phyloP scores from a whole-genome alignment of 148 eudicot species.

The Cornus suecica region DNA sequence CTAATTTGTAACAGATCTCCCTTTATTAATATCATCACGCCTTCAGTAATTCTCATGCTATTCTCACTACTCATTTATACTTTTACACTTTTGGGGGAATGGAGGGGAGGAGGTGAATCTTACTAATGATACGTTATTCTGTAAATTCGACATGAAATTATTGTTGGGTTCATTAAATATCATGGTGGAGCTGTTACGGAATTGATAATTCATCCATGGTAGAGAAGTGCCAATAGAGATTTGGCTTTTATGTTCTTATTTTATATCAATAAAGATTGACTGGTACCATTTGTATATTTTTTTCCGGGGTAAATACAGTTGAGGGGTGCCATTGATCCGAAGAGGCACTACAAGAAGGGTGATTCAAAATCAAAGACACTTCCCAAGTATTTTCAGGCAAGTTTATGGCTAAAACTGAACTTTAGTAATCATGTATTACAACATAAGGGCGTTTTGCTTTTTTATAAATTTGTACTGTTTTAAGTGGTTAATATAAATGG shows the following conservation, averaged over 20 bases:
- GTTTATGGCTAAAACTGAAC: neutral
- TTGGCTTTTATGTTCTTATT: neutral
- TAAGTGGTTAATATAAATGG: neutral
- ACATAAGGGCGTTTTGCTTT: neutral
- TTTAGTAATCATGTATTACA: neutral
- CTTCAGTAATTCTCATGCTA: neutral
- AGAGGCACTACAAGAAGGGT: slow-evolving; percentile 94
- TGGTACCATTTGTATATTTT: neutral
- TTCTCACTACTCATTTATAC: too few species aligned
- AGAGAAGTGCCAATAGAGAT: neutral
- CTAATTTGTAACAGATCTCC: neutral
- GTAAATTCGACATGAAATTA: too few species aligned
- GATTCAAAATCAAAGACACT: slow-evolving; percentile 62
- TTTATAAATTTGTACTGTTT: neutral
- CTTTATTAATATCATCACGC: neutral
- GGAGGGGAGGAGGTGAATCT: too few species aligned
- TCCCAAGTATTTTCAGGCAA: slow-evolving; percentile 89
- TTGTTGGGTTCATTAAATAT: too few species aligned
- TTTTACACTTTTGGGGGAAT: too few species aligned
- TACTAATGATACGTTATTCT: too few species aligned
- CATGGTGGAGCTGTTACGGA: neutral
- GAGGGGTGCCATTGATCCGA: slow-evolving; percentile 88
- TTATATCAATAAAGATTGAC: slow-evolving; percentile 6
- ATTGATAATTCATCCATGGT: neutral
- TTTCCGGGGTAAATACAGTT: slow-evolving; percentile 49